Evolutionary conservation across 1,284 basidiomycete species (phyloP).

Genomic region (Boletus nobilissimus): DNA sequence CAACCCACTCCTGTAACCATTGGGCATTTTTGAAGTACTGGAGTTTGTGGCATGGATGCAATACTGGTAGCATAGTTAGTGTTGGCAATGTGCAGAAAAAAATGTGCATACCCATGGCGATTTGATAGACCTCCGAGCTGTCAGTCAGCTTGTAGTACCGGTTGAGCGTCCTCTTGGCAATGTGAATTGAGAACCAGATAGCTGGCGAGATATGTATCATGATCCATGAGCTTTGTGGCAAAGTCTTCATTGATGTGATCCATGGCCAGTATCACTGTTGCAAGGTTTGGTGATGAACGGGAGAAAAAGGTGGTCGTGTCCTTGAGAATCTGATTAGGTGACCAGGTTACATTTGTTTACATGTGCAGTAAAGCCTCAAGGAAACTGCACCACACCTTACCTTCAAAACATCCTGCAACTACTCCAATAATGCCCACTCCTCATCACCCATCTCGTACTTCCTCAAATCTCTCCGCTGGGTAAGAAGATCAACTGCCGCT

Average conservation of each 20-base stretch:
- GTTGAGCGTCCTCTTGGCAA: not conserved
- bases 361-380: no score
- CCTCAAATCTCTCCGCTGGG: constrained; percentile 5
- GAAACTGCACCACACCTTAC: no score
- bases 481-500: not conserved
- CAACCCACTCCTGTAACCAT: not conserved
- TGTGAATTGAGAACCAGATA: not conserved
- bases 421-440: not conserved
- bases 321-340: not conserved
- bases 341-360: not conserved
- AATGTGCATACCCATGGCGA: constrained; percentile 3
- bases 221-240: not conserved
- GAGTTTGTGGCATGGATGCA: not conserved
- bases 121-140: not conserved
- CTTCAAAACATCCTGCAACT: no score
- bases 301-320: not conserved
- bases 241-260: not conserved
- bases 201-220: not conserved
- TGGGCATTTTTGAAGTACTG: no score
- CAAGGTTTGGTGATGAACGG: not conserved
- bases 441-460: constrained; percentile 26
- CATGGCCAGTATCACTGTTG: not conserved
- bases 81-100: not conserved
- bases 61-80: not conserved
- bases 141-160: not conserved